Evolutionary conservation across 768 basidiomycete genomes (phyloP), one percentile per base, ranked within the genome.

Genomic region (Kwoniella botswanensis): DNA sequence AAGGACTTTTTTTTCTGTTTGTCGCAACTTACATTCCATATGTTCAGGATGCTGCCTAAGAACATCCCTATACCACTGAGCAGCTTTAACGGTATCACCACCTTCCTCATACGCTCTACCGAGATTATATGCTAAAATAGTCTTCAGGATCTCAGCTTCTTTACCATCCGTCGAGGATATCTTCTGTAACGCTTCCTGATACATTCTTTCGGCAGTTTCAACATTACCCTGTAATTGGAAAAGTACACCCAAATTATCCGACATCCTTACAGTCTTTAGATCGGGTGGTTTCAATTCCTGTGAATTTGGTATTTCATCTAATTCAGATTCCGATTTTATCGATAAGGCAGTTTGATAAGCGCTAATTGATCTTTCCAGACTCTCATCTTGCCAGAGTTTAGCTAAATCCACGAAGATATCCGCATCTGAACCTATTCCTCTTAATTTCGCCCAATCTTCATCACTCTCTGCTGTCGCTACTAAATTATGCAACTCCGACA

Each of bases 351-450:
- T 90, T 71, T 88, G 88, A 64, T 93, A 87, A 1, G 92, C 91
- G 70, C 87, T 89, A 4, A 88, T 85, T 65, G 91, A 90, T 62
- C 90, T 89, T 29, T 92, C 92, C 15, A 90, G 73, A 78, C 87
- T 90, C 15, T 94, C 92, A 3, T 88, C 90, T 76, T 92, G 91
- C 92, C 94, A 98, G 65, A 97, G 82, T 57, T 90, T 88, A 12
- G 93, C 93, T 70, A 98, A 90, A 82, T 98, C 95, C n/a, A 90
- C 85, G 74, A 93, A 91, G 88, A 98, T 89, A 70, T 96, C 92
- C 63, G 91, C 85, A 77, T 99, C 96, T 15, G 92, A 89, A 0
- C 86, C 86, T 60, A 94, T 87, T 22, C 85, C 87, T 22, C 88
- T 86, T 5, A 89, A 85, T 15, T 63, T 65, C 1, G 78, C 78